Base-by-base conservation (phyloP, 345 rosid genomes). In the Punica granatum region DNA sequence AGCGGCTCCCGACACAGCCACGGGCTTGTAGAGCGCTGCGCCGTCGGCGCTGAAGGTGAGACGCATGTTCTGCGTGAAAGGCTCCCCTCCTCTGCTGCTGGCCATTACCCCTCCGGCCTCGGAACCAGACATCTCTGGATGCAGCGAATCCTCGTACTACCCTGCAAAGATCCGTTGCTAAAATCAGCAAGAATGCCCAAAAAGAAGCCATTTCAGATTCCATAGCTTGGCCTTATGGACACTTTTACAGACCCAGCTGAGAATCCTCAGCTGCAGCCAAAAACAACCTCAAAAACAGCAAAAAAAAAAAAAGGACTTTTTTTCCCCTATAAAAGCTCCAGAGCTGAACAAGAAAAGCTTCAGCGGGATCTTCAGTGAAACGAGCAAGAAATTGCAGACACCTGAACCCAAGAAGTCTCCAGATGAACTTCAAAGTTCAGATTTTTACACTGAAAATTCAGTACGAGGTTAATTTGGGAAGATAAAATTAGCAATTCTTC, bases 41-140 rank as follows among this genome's bases (percentile, higher is more conserved):
- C 85, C 85, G 26, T 86, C 88, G 25, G 80, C 41, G 63, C 77
- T 54, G 76, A 76, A 82, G 48, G 85, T 65, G 43, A 83, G 73
- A 53, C 88, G 84, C 88, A 86, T 82, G 74, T 79, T 84, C 67
- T 81, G 85, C 25, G 72, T 67, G 23, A 75, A 70, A 60, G 78
- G 60, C 64, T 64, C 51, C n/a, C 67, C 41, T 23, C 61, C 85
- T 65, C 73, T 61, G 15, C 83, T 68, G 65, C 70, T 78, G 14
- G 84, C 31, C 82, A 82, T 78, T 64, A 85, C 75, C 44, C 84
- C 90, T 19, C 61, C 61, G 34, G 88, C 70, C 70, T 82, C 88
- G 18, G 88, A 86, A 78, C 82, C 88, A 26, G 88, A 77, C 88
- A 39, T 70, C 44, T 61, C 46, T 23, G 37, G 44, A 21, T 51